These are phyloP conservation scores for Eleusine coracana DNA, from an alignment of 176 grass and related monocot species.

Conservation along the genomic window DNA sequence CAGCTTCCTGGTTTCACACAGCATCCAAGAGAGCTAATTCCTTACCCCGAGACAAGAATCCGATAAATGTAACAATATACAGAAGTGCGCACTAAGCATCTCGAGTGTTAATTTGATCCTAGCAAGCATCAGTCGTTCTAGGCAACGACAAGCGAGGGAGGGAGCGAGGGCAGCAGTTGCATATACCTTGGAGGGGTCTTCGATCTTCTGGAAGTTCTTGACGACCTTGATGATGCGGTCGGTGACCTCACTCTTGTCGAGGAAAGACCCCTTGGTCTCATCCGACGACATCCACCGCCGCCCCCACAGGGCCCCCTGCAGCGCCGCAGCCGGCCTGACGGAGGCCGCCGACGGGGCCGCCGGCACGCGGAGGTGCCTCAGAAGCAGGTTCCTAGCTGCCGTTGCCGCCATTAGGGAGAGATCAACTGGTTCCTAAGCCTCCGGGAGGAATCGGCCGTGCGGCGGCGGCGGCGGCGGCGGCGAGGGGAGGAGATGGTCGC, in stretches of 20 bases:
- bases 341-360: conserved; percentile 12
- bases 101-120: neutral
- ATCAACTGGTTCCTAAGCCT: neutral
- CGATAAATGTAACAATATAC: neutral
- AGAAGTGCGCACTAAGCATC: neutral
- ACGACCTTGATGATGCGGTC: conserved; percentile 65
- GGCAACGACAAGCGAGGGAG: neutral
- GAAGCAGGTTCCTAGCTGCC: conserved; percentile 49
- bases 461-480: neutral
- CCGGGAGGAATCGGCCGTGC: neutral
- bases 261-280: conserved; percentile 60
- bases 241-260: conserved; percentile 56
- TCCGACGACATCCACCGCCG: conserved; percentile 56
- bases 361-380: conserved; percentile 57
- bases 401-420: conserved; percentile 26
- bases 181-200: conserved; percentile 53
- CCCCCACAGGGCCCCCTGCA: conserved; percentile 40
- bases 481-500: neutral
- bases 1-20: neutral
- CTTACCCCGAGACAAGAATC: neutral
- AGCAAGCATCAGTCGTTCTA: neutral
- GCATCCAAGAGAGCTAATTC: neutral
- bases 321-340: conserved; percentile 39
- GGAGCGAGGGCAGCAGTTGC: too few species aligned
- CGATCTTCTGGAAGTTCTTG: conserved; percentile 55